Base-by-base conservation (phyloP, 306 rosid species). In the Quercus mongolica region DNA sequence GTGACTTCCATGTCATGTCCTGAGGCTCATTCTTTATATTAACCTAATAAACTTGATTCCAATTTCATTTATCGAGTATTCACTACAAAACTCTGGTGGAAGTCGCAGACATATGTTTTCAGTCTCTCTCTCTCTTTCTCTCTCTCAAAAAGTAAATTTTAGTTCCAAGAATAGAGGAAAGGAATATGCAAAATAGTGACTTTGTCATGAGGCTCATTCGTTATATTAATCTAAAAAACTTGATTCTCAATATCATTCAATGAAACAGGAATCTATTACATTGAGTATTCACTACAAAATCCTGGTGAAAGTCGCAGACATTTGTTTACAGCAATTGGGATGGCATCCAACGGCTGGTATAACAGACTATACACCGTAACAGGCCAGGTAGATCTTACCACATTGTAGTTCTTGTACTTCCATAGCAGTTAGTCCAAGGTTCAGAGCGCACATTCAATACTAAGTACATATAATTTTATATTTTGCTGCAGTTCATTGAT, bases 341-440 rank as follows among this genome's bases (percentile, higher is more conserved):
- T 94, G 99, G 87, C 97, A 67, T 76, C 86, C 73, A 92, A 88
- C 75, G 99, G 99, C 73, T 92, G 97, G 97, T 88, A 90, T 83
- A 94, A 94, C 81, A 88, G 97, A 77, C 81, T 94, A 35, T 94
- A 94, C 54, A 94, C 97, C 4, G 90, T 92, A 30, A 92, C 99
- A 5, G 99, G 99, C 81, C 99, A 92, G 97, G 99, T 94, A 77
- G 20, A 21, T 12, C 49, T 41, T 46, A 6, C 23, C 46, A 6
- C 49, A 63, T 2, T 35, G 26, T 19, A 68, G 72, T 19, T 35
- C n/a, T 68, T 67, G 41, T 15, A 23, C 26, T 68, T 68, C 54
- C 3, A 35, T 68, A 38, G 15, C 4, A 18, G 9, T 38, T 67
- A 2, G 49, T 23, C 26, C 30, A 23, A 4, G 5, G 25, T 67